A percentile compares a stretch with the other conserved stretches of the same genome.
Evolutionary conservation across 2,329 filamentous ascomycete genomes (phyloP).

Genomic region (Scedosporium minutisporum): DNA sequence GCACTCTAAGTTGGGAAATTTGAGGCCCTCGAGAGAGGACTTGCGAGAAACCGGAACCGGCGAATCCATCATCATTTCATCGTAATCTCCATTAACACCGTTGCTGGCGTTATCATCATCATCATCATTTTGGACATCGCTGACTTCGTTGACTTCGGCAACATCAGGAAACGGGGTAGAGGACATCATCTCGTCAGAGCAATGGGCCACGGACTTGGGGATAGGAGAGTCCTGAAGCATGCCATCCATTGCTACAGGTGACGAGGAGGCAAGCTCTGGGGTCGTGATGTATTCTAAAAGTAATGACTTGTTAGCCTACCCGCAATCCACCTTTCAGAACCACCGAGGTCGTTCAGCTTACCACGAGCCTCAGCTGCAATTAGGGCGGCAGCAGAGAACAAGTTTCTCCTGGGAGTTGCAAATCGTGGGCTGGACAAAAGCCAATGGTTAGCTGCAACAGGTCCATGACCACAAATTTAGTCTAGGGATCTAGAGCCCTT

Average conservation of each 20-base stretch:
- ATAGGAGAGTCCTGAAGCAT: slow-evolving; percentile 91
- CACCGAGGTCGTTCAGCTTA: background rate
- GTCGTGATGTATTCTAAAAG: slow-evolving; percentile 64
- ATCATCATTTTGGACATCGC: background rate
- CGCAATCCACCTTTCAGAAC: background rate
- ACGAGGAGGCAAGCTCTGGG: slow-evolving; percentile 73
- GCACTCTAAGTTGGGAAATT: slow-evolving; percentile 43
- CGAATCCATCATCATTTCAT: slow-evolving; percentile 47
- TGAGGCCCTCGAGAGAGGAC: slow-evolving; percentile 37
- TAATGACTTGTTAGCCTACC: background rate
- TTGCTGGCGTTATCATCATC: background rate
- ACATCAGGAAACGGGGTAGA: slow-evolving; percentile 49
- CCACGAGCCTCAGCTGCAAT: slow-evolving; percentile 16
- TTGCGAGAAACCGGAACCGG: slow-evolving; percentile 40
- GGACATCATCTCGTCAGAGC: slow-evolving; percentile 56
- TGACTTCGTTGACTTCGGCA: too few relatives aligned
- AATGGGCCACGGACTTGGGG: slow-evolving; percentile 68
- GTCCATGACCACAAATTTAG: background rate
- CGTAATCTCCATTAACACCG: slow-evolving; percentile 16
- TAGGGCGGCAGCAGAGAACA: slow-evolving; percentile 28
- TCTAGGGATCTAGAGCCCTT: slow-evolving; percentile 22
- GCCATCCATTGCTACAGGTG: slow-evolving; percentile 62
- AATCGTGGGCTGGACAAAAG: slow-evolving; percentile 25
- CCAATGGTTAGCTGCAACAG: background rate
- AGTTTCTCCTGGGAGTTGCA: slow-evolving; percentile 29